Conservation (phyloP, 78 protist genomes). For the Blattamonas nauphoetae region DNA sequence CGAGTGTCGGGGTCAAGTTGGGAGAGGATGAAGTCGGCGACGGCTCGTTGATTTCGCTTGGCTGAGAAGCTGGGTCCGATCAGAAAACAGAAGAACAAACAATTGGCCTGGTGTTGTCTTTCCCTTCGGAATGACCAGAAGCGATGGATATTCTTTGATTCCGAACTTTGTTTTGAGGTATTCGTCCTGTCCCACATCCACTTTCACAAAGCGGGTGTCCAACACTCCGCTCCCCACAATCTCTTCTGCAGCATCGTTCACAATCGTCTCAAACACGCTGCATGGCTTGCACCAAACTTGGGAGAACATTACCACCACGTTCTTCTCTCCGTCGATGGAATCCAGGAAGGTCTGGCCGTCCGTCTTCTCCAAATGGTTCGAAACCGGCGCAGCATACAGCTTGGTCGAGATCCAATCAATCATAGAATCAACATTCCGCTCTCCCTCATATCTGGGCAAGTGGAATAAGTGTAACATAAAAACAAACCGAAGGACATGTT, state of each 20-base stretch:
- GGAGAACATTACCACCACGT: neutral
- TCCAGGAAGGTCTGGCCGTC: slow-evolving; percentile 4
- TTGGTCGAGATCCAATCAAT: neutral
- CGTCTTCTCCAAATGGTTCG: neutral
- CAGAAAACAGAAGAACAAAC: neutral
- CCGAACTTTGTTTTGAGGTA: neutral
- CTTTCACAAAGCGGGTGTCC: neutral
- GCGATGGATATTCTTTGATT: neutral
- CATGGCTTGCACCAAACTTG: neutral
- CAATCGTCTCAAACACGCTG: neutral
- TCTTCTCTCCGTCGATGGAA: neutral
- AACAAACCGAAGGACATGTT: neutral
- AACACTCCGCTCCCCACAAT: neutral
- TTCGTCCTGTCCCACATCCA: neutral
- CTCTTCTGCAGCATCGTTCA: neutral
- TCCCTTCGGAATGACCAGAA: neutral
- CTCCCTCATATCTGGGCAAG: neutral
- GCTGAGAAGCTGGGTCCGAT: neutral
- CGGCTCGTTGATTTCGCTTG: neutral
- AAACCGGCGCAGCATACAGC: neutral
- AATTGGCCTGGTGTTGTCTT: neutral
- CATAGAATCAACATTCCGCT: neutral
- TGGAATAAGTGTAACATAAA: no score
- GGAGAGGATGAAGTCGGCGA: neutral
- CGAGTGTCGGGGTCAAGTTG: neutral